Percentiles rank a stretch among this genome's conserved stretches.
These are phyloP conservation scores for Jaenimonas drosophilae DNA, from an alignment of 208 protist genomes.

Conservation along the genomic window DNA sequence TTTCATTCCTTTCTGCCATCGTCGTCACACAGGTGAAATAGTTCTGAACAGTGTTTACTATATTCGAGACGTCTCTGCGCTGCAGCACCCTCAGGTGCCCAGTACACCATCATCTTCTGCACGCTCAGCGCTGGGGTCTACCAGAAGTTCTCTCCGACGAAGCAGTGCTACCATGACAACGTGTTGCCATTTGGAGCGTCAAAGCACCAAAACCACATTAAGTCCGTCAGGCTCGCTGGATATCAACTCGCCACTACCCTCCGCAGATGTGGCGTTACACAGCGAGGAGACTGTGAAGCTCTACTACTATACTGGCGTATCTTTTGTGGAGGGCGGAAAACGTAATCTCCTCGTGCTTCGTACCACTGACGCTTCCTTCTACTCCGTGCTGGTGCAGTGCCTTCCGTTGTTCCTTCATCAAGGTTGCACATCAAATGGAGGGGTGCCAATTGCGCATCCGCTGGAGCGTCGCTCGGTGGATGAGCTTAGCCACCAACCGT, in stretches of 20 bases:
- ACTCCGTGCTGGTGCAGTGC: slow-evolving; percentile 29
- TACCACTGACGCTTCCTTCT: slow-evolving; percentile 15
- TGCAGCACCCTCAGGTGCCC: slow-evolving; percentile 29
- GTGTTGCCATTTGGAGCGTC: neutral
- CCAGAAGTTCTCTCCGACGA: no score
- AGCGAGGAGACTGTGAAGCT: neutral
- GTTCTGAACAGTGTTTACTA: slow-evolving; percentile 38
- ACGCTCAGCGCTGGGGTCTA: no score
- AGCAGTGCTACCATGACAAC: slow-evolving; percentile 1
- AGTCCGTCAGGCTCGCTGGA: neutral
- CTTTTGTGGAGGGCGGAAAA: slow-evolving; percentile 30
- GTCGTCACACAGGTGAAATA: no score
- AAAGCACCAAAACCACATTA: neutral
- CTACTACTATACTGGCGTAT: slow-evolving; percentile 49
- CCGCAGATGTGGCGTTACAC: neutral
- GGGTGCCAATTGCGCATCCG: slow-evolving; percentile 39
- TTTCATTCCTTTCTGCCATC: no score
- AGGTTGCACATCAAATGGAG: slow-evolving; percentile 19
- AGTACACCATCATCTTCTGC: slow-evolving; percentile 21
- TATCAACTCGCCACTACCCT: neutral
- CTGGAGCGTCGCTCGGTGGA: no score
- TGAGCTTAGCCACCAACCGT: no score
- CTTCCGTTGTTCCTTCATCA: slow-evolving; percentile 38
- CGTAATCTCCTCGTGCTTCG: slow-evolving; percentile 46
- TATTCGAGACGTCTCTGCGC: slow-evolving; percentile 22